These are phyloP conservation scores for Yueomyces sp. DNA, from an alignment of 805 yeast genomes.

Conservation along the genomic window DNA sequence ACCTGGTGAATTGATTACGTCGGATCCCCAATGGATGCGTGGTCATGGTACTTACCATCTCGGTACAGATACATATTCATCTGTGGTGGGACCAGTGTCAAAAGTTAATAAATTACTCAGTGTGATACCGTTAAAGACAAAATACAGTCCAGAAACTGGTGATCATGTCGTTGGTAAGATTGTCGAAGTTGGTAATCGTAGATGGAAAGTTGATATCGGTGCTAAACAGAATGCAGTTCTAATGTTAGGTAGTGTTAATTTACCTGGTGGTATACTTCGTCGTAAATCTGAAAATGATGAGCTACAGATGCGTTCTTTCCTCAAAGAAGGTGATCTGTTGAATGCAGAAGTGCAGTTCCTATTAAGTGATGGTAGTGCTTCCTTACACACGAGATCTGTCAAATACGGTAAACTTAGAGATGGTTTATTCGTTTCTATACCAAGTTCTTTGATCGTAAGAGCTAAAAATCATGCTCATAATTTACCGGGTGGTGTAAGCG, in stretches of 20 bases:
- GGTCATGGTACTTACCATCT: conserved; percentile 92
- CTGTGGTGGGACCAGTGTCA: conserved; percentile 84
- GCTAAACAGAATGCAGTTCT: conserved; percentile 86
- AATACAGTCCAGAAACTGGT: conserved; percentile 90
- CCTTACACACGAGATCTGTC: conserved; percentile 87
- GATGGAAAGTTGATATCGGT: conserved; percentile 97
- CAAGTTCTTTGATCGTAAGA: conserved; percentile 69
- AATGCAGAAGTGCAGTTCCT: conserved; percentile 93
- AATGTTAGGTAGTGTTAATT: conserved; percentile 87
- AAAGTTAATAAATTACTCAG: conserved; percentile 78
- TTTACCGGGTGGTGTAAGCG: conserved; percentile 88
- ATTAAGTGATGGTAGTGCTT: conserved; percentile 82
- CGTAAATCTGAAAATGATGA: conserved; percentile 93
- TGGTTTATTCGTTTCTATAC: conserved; percentile 72
- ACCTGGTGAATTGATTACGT: conserved; percentile 94
- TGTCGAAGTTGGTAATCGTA: conserved; percentile 81
- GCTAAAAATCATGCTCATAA: conserved; percentile 78
- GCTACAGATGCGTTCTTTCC: conserved; percentile 83
- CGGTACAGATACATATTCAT: conserved; percentile 64
- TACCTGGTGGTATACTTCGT: conserved; percentile 94
- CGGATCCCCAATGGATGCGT: conserved; percentile 94
- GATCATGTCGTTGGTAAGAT: conserved; percentile 92
- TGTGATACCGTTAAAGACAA: conserved; percentile 74
- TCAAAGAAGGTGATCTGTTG: conserved; percentile 90
- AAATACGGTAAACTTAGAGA: conserved; percentile 92